These are phyloP conservation scores for Mortierella sp. DNA, from an alignment of 371 early-diverging fungal species.

Conservation along the genomic window DNA sequence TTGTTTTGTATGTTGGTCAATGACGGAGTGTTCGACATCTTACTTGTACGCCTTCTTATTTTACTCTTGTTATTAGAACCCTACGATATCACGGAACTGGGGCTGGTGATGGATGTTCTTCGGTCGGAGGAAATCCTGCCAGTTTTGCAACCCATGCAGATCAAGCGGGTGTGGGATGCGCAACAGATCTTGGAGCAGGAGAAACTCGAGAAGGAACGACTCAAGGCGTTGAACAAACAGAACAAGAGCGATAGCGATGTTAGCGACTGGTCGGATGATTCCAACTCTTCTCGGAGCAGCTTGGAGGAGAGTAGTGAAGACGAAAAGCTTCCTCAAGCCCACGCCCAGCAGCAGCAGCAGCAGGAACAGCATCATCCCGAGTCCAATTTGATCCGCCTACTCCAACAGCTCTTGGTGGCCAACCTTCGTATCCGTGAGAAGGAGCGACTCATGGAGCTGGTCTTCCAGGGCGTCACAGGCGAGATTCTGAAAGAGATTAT, in stretches of 20 bases:
- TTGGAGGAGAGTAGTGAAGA: neutral
- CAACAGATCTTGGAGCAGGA: conserved; percentile 17
- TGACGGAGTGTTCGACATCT: too few species aligned
- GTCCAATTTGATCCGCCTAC: conserved; percentile 56
- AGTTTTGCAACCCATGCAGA: conserved; percentile 60
- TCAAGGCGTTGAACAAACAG: neutral
- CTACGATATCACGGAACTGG: conserved; percentile 43
- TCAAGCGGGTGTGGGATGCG: conserved; percentile 49
- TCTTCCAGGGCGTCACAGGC: conserved; percentile 76
- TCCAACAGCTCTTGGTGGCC: conserved; percentile 66
- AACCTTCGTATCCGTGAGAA: conserved; percentile 70
- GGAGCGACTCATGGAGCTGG: conserved; percentile 67
- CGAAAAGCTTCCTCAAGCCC: neutral
- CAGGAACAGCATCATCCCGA: neutral
- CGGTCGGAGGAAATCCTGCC: conserved; percentile 64
- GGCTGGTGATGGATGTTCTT: conserved; percentile 59
- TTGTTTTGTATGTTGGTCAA: neutral
- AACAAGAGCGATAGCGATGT: conserved; percentile 14
- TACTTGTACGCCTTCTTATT: too few species aligned
- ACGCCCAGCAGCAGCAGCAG: neutral
- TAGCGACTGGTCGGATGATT: conserved; percentile 12
- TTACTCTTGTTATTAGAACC: conserved; percentile 15
- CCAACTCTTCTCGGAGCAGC: conserved; percentile 1
- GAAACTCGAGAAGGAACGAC: conserved; percentile 29
- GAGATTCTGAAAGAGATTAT: conserved; percentile 75